Percentiles rank a stretch among this genome's conserved stretches.
Conservation (phyloP, 176 grass and related monocot genomes). For the Thalia dealbata region DNA sequence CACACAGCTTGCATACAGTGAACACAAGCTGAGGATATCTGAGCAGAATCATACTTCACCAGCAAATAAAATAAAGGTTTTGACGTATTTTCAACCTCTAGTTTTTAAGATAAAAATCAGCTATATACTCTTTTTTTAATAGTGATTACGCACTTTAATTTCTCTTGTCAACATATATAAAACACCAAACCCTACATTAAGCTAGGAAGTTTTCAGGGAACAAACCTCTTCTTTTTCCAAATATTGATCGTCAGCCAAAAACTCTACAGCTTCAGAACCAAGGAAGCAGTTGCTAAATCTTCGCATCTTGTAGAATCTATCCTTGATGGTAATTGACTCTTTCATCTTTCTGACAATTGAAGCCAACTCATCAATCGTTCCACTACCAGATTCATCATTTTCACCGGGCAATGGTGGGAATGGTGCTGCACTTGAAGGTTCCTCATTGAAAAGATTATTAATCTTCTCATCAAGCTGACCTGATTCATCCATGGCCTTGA, state of each 20-base stretch:
- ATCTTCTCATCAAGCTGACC: conserved; percentile 61
- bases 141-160: background rate
- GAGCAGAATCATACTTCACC: conserved; percentile 4
- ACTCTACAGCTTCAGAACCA: conserved; percentile 84
- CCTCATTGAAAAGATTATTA: conserved; percentile 38
- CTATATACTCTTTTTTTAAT: background rate
- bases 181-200: conserved; percentile 3
- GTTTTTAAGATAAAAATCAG: background rate
- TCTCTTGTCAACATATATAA: background rate
- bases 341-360: conserved; percentile 81
- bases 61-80: background rate
- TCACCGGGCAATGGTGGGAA: conserved; percentile 82
- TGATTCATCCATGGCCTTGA: conserved; percentile 62
- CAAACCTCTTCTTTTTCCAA: conserved; percentile 81
- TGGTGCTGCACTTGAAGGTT: conserved; percentile 43
- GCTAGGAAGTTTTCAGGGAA: conserved; percentile 5
- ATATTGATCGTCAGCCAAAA: conserved; percentile 91
- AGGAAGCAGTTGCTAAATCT: conserved; percentile 91
- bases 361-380: conserved; percentile 88
- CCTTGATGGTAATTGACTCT: conserved; percentile 61
- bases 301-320: conserved; percentile 98
- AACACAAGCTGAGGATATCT: background rate
- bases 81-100: background rate
- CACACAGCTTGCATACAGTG: background rate
- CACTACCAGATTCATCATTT: conserved; percentile 81